Evolutionary conservation across 2,329 filamentous ascomycete species (phyloP).

Genomic region (Neurospora sp.): DNA sequence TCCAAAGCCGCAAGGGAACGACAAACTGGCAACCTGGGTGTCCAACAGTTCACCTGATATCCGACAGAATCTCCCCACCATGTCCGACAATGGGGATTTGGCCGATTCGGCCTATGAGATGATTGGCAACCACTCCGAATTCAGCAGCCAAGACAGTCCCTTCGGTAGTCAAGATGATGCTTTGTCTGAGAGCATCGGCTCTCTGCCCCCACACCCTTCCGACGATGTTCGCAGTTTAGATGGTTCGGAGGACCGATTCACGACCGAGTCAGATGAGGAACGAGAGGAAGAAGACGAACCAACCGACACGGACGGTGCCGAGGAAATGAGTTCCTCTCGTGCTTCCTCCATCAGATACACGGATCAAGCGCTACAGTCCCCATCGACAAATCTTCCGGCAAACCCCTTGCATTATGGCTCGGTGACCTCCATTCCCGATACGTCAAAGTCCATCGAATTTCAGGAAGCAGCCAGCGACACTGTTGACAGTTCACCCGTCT

Average conservation of each 20-base stretch:
- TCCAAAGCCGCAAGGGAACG: conserved; percentile 44
- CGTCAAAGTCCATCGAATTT: conserved; percentile 32
- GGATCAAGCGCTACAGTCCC: conserved; percentile 36
- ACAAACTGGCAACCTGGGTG: conserved; percentile 48
- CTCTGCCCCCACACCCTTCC: conserved; percentile 36
- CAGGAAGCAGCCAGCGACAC: conserved; percentile 27
- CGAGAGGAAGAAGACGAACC: not conserved
- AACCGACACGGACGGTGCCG: not conserved
- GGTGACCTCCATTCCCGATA: not conserved
- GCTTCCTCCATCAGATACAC: conserved; percentile 37
- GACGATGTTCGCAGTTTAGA: conserved; percentile 43
- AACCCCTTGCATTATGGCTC: conserved; percentile 14
- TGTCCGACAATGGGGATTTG: conserved; percentile 38
- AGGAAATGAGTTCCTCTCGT: conserved; percentile 14
- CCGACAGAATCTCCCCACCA: conserved; percentile 33
- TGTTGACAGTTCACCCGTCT: conserved; percentile 9
- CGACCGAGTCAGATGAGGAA: conserved; percentile 23
- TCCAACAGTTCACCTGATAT: conserved; percentile 48
- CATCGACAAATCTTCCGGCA: conserved; percentile 24
- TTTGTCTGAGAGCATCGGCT: conserved; percentile 39
- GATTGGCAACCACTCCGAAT: conserved; percentile 21
- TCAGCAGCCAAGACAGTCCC: conserved; percentile 21
- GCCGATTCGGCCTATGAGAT: conserved; percentile 48
- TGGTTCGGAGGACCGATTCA: conserved; percentile 34
- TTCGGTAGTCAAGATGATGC: conserved; percentile 39